A percentile compares a stretch with the other conserved stretches of the same genome.
phyloP scores from a whole-genome alignment of 2,329 filamentous ascomycete species.

The Raffaelea ambrosiae region DNA sequence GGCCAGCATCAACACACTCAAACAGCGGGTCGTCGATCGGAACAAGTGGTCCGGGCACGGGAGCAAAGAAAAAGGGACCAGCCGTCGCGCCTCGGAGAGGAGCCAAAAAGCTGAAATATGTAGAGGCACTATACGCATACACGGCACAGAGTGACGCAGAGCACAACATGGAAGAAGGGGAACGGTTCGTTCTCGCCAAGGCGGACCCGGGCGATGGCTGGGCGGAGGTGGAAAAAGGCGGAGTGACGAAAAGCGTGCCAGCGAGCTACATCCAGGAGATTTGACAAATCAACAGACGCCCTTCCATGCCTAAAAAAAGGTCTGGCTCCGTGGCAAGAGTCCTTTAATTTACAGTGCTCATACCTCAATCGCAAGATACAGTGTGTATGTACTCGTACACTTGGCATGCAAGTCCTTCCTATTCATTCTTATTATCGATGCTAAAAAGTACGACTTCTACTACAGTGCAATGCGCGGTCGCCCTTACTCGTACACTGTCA shows the following conservation, averaged over 20 bases:
- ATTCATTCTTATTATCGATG: too few species aligned
- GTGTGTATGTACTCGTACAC: too few species aligned
- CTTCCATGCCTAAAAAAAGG: too few species aligned
- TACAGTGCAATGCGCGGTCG: too few species aligned
- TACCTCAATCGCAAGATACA: too few species aligned
- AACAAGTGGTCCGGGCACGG: constrained; percentile 15
- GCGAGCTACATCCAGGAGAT: constrained; percentile 85
- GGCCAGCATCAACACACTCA: constrained; percentile 69
- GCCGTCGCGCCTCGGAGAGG: constrained; percentile 84
- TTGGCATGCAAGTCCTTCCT: too few species aligned
- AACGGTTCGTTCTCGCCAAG: constrained; percentile 82
- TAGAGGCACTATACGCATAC: constrained; percentile 90
- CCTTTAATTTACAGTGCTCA: too few species aligned
- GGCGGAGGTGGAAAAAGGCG: constrained; percentile 92
- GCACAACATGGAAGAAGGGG: constrained; percentile 84
- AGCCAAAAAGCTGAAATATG: constrained; percentile 89
- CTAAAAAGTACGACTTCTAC: too few species aligned
- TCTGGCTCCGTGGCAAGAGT: too few species aligned
- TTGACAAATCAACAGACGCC: not conserved
- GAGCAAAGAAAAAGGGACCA: constrained; percentile 75
- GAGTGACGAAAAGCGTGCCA: constrained; percentile 78
- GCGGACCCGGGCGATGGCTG: constrained; percentile 89
- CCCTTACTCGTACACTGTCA: too few species aligned
- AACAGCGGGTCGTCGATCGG: constrained; percentile 63
- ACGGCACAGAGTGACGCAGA: constrained; percentile 76